These are phyloP conservation scores for Huntiella abstrusa DNA, from an alignment of 2,329 filamentous ascomycete species.

Conservation along the genomic window DNA sequence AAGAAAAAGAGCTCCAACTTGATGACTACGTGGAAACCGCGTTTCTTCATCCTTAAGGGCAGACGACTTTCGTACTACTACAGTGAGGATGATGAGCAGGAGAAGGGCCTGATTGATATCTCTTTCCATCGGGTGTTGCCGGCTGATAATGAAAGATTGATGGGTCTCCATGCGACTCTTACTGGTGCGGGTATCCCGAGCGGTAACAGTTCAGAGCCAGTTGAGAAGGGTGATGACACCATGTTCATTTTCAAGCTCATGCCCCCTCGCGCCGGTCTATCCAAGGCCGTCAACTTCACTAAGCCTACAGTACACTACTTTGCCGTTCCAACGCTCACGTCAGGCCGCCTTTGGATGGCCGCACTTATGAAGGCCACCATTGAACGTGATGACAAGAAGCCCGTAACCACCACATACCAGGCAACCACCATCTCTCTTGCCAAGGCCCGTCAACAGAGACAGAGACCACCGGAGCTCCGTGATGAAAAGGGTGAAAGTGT, in stretches of 20 bases:
- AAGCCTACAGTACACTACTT: conserved; percentile 97
- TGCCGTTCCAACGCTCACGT: conserved; percentile 73
- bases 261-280: conserved; percentile 70
- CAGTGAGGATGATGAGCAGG: conserved; percentile 74
- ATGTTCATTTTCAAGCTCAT: conserved; percentile 98
- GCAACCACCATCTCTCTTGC: conserved; percentile 88
- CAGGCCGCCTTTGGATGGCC: conserved; percentile 93
- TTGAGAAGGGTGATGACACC: conserved; percentile 39
- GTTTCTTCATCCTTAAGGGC: conserved; percentile 86
- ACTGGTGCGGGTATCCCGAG: conserved; percentile 61
- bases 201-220: conserved; percentile 17
- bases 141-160: conserved; percentile 77
- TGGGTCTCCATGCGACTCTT: conserved; percentile 76
- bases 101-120: conserved; percentile 93
- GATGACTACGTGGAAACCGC: conserved; percentile 94
- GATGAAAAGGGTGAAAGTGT: conserved; percentile 33
- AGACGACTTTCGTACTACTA: conserved; percentile 91
- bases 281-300: conserved; percentile 87
- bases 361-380: conserved; percentile 98
- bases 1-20: conserved; percentile 94
- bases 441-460: conserved; percentile 73
- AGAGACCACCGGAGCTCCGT: conserved; percentile 79
- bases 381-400: conserved; percentile 64
- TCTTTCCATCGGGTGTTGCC: conserved; percentile 93
- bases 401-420: conserved; percentile 81